phyloP scores from a whole-genome alignment of 805 yeast genomes.

The Metschnikowia shivogae region DNA sequence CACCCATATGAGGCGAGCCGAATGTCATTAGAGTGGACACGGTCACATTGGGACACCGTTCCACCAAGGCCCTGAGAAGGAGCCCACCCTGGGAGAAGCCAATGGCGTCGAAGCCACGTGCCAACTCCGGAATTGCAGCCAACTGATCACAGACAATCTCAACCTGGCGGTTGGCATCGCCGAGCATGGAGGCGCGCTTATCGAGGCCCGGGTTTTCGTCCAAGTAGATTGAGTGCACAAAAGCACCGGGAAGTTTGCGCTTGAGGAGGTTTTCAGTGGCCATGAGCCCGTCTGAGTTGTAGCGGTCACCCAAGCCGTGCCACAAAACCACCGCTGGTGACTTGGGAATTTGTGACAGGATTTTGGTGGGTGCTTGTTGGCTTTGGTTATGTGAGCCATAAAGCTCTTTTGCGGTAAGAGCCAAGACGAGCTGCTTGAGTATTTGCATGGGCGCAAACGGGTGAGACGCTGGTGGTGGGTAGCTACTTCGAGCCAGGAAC shows the following conservation, averaged over 20 bases:
- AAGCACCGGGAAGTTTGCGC: constrained; percentile 45
- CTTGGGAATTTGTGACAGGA: not conserved
- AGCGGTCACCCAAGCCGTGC: constrained; percentile 84
- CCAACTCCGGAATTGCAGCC: constrained; percentile 40
- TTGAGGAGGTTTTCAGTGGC: constrained; percentile 41
- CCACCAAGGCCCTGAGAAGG: constrained; percentile 64
- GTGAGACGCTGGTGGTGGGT: too few species aligned
- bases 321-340: constrained; percentile 56
- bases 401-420: not conserved
- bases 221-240: constrained; percentile 51
- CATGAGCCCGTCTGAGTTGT: constrained; percentile 56
- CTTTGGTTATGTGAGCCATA: not conserved
- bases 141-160: constrained; percentile 54
- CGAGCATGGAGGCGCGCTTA: constrained; percentile 52
- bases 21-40: constrained; percentile 60
- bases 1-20: constrained; percentile 81
- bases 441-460: constrained; percentile 1
- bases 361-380: not conserved
- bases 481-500: too few species aligned
- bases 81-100: constrained; percentile 86
- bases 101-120: constrained; percentile 61
- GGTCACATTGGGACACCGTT: constrained; percentile 44
- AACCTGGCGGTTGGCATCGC: constrained; percentile 55
- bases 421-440: not conserved
- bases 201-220: constrained; percentile 50